phyloP scores from a whole-genome alignment of 257 asterid genomes.

The Scutellaria barbata region DNA sequence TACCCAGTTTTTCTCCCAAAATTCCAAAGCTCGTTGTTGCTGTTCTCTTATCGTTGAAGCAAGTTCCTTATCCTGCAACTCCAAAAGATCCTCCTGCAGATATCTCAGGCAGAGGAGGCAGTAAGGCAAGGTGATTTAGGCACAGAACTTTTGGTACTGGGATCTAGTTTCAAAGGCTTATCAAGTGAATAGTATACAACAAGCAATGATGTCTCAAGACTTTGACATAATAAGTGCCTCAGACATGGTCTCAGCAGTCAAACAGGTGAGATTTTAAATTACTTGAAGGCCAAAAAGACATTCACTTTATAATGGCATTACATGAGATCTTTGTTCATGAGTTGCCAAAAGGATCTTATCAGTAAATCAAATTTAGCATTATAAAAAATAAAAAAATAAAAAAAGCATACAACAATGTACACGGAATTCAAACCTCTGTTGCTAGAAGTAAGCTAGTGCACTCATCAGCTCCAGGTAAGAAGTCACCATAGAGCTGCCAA shows the following conservation, averaged over 20 bases:
- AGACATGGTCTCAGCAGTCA: constrained; percentile 23
- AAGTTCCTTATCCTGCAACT: constrained; percentile 87
- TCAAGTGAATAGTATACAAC: neutral
- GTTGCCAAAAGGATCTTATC: constrained; percentile 19
- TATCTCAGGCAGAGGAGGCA: constrained; percentile 34
- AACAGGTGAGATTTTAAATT: neutral
- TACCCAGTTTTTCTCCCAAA: constrained; percentile 99
- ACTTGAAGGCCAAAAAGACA: too few relatives aligned
- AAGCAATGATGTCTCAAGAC: constrained; percentile 17
- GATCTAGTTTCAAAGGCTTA: constrained; percentile 25
- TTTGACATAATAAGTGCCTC: neutral
- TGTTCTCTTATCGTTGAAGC: constrained; percentile 75
- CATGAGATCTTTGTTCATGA: neutral
- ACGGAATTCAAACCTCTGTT: constrained; percentile 70
- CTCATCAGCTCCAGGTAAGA: constrained; percentile 86
- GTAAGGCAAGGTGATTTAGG: constrained; percentile 25
- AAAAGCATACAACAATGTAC: constrained; percentile 9
- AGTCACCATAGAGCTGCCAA: constrained; percentile 97
- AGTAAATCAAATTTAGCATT: constrained; percentile 7
- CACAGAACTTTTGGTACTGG: neutral
- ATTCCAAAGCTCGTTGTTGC: constrained; percentile 73
- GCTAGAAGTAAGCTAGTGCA: constrained; percentile 95
- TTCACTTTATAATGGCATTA: constrained; percentile 7
- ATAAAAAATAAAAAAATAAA: neutral
- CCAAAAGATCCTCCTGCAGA: constrained; percentile 86